These are phyloP conservation scores for Luffa aegyptiaca DNA, from an alignment of 306 rosid species.

Conservation along the genomic window DNA sequence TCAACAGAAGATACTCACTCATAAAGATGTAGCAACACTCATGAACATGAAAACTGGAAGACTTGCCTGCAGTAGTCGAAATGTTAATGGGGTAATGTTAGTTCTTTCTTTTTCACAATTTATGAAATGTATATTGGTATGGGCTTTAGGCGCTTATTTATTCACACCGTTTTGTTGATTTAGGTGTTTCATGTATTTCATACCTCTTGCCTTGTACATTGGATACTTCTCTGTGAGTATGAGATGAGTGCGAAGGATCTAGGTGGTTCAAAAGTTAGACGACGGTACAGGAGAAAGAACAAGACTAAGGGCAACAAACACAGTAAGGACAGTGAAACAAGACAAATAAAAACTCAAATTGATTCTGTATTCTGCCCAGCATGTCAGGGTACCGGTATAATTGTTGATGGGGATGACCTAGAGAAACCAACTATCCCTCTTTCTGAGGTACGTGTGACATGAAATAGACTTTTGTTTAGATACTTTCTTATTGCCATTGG, in stretches of 20 bases:
- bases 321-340: constrained; percentile 28
- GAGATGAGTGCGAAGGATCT: constrained; percentile 39
- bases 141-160: not conserved
- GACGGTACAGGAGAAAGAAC: constrained; percentile 40
- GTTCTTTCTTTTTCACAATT: not conserved
- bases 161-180: constrained; percentile 10
- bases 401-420: constrained; percentile 33
- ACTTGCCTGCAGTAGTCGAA: constrained; percentile 82
- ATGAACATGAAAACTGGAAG: constrained; percentile 63
- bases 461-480: not conserved
- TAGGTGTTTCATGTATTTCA: constrained; percentile 89
- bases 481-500: not conserved
- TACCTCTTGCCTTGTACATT: constrained; percentile 70
- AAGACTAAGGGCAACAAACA: constrained; percentile 23
- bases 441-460: constrained; percentile 46
- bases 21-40: constrained; percentile 85
- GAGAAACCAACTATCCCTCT: constrained; percentile 42
- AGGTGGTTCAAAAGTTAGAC: constrained; percentile 30
- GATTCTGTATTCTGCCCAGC: constrained; percentile 72
- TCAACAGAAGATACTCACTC: constrained; percentile 86
- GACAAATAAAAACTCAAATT: constrained; percentile 18
- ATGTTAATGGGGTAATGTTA: constrained; percentile 55
- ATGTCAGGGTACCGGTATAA: constrained; percentile 76
- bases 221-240: constrained; percentile 71
- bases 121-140: not conserved